These are phyloP conservation scores for Geotrichum europaeum DNA, from an alignment of 1,139 yeast species.

Conservation along the genomic window DNA sequence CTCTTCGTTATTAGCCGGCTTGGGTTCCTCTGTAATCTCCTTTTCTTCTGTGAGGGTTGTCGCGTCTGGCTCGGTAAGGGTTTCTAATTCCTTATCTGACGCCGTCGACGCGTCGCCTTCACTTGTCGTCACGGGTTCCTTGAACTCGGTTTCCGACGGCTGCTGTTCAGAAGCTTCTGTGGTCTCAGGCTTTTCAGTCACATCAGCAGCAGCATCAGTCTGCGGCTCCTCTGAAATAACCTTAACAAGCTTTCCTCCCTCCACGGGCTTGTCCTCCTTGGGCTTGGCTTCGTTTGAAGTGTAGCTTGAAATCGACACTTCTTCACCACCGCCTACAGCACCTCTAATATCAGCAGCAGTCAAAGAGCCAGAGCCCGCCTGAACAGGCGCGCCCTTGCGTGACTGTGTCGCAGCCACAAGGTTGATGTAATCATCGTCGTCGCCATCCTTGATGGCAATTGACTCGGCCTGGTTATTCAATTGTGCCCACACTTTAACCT, in stretches of 20 bases:
- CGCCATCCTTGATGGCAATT: slow-evolving; percentile 35
- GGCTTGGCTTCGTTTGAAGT: slow-evolving; percentile 17
- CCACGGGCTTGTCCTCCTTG: background rate
- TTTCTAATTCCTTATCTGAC: slow-evolving; percentile 2
- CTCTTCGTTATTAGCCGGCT: slow-evolving; percentile 12
- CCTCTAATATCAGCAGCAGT: slow-evolving; percentile 57
- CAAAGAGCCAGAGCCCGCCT: slow-evolving; percentile 33
- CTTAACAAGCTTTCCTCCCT: background rate
- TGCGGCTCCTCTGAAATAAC: background rate
- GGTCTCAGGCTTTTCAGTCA: background rate
- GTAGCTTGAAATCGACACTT: slow-evolving; percentile 41
- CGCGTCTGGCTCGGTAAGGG: slow-evolving; percentile 11
- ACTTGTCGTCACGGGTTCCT: slow-evolving; percentile 3
- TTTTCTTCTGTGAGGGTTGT: slow-evolving; percentile 1
- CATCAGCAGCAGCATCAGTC: background rate
- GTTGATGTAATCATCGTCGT: slow-evolving; percentile 38
- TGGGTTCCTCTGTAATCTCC: background rate
- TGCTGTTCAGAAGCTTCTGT: slow-evolving; percentile 4
- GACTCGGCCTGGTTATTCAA: slow-evolving; percentile 28
- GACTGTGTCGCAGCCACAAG: slow-evolving; percentile 21
- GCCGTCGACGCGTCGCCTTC: background rate
- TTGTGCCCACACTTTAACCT: slow-evolving; percentile 43
- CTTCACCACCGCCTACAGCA: slow-evolving; percentile 51
- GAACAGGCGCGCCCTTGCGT: slow-evolving; percentile 14
- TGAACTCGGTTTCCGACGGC: slow-evolving; percentile 2